Evolutionary conservation across 371 early-diverging fungal genomes (phyloP), one percentile per base, ranked within the genome.

Genomic region (Blakeslea trispora): DNA sequence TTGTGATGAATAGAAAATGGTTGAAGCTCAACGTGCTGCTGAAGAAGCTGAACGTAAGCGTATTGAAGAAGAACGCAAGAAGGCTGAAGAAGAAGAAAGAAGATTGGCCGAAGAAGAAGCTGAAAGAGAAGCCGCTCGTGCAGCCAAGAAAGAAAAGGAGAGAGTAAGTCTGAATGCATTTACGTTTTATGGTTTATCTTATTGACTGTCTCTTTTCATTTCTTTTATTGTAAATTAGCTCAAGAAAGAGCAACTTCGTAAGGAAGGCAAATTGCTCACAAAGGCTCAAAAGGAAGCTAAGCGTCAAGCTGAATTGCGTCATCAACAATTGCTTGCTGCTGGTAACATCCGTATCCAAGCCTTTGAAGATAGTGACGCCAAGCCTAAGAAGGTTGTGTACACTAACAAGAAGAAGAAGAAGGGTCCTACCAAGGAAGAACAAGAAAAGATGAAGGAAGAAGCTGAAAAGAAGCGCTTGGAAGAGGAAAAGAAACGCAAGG

Each of bases 211-310:
- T n/a, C n/a, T 24, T 15, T 22, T 42, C 37, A 24, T 35, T 23
- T 40, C 11, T 8, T 37, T 23, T 28, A 15, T 39, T 34, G 3
- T 44, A 10, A 22, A 46, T 46, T 70, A 85, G 85, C 79, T 81
- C 35, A 91, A 90, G 73, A 83, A 85, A 39, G 98, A 97, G 55
- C 92, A 95, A 72, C 84, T 95, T 43, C 88, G 88, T 50, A 93
- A 90, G 68, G 88, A 92, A 50, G 98, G 98, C 48, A 95, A 95
- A 67, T 83, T 93, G 32, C 73, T 96, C 67, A 93, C 96, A 39
- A 92, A 93, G 68, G 85, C 93, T n/a, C 93, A 98, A 73, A 94
- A 91, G 76, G 90, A 89, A 61, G 92, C 90, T 35, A 86, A 92
- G 64, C 84, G 84, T 17, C 77, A 74, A 48, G 90, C 87, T 45